phyloP scores from a whole-genome alignment of 2,329 filamentous ascomycete species.

The Fusarium metavorans region DNA sequence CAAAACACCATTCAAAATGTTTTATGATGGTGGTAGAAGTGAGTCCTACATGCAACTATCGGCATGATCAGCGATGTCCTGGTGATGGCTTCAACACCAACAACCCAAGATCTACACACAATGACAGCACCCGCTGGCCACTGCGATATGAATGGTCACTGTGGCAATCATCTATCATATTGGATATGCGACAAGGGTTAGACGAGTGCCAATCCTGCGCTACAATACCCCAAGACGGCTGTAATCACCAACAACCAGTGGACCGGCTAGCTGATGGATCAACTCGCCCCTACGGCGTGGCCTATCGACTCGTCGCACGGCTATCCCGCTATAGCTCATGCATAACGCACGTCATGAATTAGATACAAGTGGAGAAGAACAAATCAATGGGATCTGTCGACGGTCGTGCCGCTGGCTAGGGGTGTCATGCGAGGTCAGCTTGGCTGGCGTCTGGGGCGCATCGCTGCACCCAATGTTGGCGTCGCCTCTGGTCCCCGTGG shows the following conservation, averaged over 20 bases:
- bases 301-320: background rate
- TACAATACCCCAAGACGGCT: background rate
- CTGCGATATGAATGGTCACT: background rate
- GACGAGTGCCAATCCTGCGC: background rate
- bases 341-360: slow-evolving; percentile 17
- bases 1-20: background rate
- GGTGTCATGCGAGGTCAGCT: slow-evolving; percentile 1
- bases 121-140: background rate
- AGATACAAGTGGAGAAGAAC: slow-evolving; percentile 3
- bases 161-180: background rate
- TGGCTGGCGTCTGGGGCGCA: background rate
- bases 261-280: slow-evolving; percentile 21
- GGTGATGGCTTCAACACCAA: background rate
- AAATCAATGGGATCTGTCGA: background rate
- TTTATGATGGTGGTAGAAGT: background rate
- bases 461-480: slow-evolving; percentile 25
- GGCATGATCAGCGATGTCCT: background rate
- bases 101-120: background rate
- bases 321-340: slow-evolving; percentile 20
- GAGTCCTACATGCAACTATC: background rate
- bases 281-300: background rate
- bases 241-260: slow-evolving; percentile 18
- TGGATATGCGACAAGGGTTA: slow-evolving; percentile 3
- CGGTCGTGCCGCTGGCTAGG: background rate
- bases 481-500: slow-evolving; percentile 20